Percentiles rank a stretch among this genome's conserved stretches.
Evolutionary conservation across 2,329 filamentous ascomycete species (phyloP).

Genomic region (Penicillium sp.): DNA sequence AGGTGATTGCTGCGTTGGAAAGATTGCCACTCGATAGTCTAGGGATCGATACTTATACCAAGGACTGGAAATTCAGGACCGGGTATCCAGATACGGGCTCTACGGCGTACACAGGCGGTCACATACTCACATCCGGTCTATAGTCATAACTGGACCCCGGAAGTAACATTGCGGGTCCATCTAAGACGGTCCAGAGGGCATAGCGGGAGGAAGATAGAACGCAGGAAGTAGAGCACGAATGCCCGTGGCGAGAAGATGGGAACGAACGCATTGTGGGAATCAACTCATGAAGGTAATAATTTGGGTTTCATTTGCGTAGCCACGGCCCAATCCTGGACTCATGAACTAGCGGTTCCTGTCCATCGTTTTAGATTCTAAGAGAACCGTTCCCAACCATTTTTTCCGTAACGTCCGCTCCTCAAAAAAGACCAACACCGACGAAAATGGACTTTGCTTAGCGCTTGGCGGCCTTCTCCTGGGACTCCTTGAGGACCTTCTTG

Average conservation of each 20-base stretch:
- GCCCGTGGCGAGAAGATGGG: conserved; percentile 8
- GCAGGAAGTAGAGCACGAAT: not conserved
- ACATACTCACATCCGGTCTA: not conserved
- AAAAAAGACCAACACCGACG: conserved; percentile 38
- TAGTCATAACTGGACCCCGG: not conserved
- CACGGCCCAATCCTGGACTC: conserved; percentile 26
- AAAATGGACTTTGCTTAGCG: conserved; percentile 40
- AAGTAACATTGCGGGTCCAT: not conserved
- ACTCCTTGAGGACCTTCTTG: conserved; percentile 99
- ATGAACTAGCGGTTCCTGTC: conserved; percentile 34
- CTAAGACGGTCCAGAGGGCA: not conserved
- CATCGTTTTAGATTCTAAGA: conserved; percentile 33
- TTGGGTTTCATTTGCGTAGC: conserved; percentile 36
- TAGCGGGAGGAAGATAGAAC: not conserved
- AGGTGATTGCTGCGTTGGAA: not conserved
- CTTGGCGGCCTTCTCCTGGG: conserved; percentile 67
- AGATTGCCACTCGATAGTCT: not conserved
- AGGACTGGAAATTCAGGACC: not conserved
- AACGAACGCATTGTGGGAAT: conserved; percentile 19
- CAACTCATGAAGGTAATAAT: conserved; percentile 31
- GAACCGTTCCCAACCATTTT: conserved; percentile 39
- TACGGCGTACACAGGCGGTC: not conserved
- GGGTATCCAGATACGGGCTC: not conserved
- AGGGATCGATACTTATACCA: not conserved
- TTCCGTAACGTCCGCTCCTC: conserved; percentile 38